These are phyloP conservation scores for Rhododendron henanense DNA, from an alignment of 148 eudicot species.

Conservation along the genomic window DNA sequence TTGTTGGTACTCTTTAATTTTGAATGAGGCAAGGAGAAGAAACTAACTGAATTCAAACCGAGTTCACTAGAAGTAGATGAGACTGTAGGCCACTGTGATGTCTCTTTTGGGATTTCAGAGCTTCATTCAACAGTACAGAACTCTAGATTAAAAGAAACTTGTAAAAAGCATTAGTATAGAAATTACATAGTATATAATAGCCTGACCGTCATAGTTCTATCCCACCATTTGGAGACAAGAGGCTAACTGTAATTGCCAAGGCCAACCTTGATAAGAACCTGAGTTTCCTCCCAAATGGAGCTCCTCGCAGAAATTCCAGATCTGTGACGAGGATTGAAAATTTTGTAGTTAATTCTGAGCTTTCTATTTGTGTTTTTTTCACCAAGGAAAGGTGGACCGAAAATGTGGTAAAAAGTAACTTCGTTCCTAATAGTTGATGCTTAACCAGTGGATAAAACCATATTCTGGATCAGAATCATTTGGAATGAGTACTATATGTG, in stretches of 20 bases:
- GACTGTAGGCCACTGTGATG: slow-evolving; percentile 5
- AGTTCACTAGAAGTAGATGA: background rate
- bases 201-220: background rate
- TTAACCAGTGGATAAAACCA: background rate
- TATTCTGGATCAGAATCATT: background rate
- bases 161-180: too few species aligned
- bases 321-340: background rate
- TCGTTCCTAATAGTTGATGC: background rate
- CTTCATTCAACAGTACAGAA: background rate
- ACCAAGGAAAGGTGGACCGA: background rate
- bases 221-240: background rate
- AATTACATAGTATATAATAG: too few species aligned
- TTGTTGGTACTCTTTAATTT: background rate
- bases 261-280: background rate
- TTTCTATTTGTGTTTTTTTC: background rate
- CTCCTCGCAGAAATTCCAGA: background rate
- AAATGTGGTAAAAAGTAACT: background rate
- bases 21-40: background rate
- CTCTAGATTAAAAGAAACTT: background rate
- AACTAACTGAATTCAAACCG: background rate
- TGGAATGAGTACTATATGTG: background rate
- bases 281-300: background rate
- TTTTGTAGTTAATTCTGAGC: background rate
- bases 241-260: background rate
- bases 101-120: slow-evolving; percentile 6